Evolutionary conservation across 805 yeast species (phyloP), one percentile per base, ranked within the genome.

Genomic region (Cyberlindnera amylophila): DNA sequence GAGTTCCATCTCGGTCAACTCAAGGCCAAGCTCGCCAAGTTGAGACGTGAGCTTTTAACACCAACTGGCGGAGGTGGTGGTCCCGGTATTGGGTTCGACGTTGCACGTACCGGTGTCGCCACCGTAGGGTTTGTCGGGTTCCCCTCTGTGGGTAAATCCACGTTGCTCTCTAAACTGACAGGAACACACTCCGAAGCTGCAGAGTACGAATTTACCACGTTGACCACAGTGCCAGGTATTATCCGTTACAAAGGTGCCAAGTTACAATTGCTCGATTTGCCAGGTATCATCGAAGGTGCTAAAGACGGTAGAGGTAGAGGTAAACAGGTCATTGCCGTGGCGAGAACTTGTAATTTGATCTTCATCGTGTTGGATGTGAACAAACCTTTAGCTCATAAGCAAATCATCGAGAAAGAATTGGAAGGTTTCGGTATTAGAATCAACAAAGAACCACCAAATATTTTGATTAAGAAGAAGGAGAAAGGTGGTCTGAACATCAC

Each of bases 131-230:
- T 90, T 62, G 96, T 93, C 34, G 99, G 99, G 3, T 93, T 93
- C 62, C 99, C 99, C 1, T 90, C 98, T 1, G 99, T 93, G 24
- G 76, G 75, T 48, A 86, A 86, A 58, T 80, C 87, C 8, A 93
- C 99, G 1, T 67, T 93, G 45, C 74, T 93, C 53, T 80, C 87
- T 23, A 85, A 87, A 63, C 69, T 93, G 38, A 93, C 99, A 0
- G 98, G 99, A 50, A 90, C 96, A 3, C 95, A 88, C 61, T 85
- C 96, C 1, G 99, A 91, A 65, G 96, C 84, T n/a, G 97, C 98
- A 10, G 98, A 88, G 6, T 91, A 91, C 61, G 99, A 93, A 66
- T 93, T 93, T 71, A 93, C 99, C 21, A 93, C 99, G 0, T 75
- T 93, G 61, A 93, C 97, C 21, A 91, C 99, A 0, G 98, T 93